phyloP scores from a whole-genome alignment of 805 yeast species.

The Wickerhamomyces chambardii region DNA sequence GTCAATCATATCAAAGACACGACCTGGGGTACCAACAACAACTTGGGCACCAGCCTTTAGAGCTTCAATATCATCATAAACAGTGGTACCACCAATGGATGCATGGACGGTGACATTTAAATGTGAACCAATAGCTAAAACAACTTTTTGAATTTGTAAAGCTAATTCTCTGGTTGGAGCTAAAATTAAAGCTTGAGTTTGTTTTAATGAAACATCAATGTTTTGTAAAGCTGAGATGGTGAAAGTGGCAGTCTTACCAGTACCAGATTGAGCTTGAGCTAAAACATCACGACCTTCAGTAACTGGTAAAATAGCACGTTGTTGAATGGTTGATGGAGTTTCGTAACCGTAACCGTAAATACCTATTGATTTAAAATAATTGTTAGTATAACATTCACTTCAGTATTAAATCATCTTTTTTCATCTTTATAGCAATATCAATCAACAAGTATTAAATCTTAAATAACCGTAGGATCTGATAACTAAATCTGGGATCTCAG shows the following conservation, averaged over 20 bases:
- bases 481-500: no score
- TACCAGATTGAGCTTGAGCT: slow-evolving; percentile 99
- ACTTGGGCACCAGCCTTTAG: slow-evolving; percentile 83
- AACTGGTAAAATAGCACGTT: slow-evolving; percentile 94
- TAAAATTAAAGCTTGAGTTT: slow-evolving; percentile 87
- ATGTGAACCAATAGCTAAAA: slow-evolving; percentile 81
- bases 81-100: slow-evolving; percentile 93
- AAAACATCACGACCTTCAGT: slow-evolving; percentile 91
- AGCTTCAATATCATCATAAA: slow-evolving; percentile 81
- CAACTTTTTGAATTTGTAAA: slow-evolving; percentile 90
- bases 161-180: slow-evolving; percentile 99
- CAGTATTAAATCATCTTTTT: no score
- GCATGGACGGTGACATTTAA: slow-evolving; percentile 91
- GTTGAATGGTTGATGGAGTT: slow-evolving; percentile 95
- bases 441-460: no score
- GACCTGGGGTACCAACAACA: slow-evolving; percentile 97
- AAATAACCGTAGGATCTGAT: no score
- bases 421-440: no score
- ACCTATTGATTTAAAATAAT: slow-evolving; percentile 30
- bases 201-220: slow-evolving; percentile 62
- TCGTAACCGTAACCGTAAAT: slow-evolving; percentile 92
- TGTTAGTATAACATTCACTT: slow-evolving; percentile 4
- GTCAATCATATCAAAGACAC: slow-evolving; percentile 94
- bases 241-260: slow-evolving; percentile 98
- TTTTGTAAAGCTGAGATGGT: slow-evolving; percentile 73